These are phyloP conservation scores for Apiospora phragmitis DNA, from an alignment of 2,329 filamentous ascomycete species.

Conservation along the genomic window DNA sequence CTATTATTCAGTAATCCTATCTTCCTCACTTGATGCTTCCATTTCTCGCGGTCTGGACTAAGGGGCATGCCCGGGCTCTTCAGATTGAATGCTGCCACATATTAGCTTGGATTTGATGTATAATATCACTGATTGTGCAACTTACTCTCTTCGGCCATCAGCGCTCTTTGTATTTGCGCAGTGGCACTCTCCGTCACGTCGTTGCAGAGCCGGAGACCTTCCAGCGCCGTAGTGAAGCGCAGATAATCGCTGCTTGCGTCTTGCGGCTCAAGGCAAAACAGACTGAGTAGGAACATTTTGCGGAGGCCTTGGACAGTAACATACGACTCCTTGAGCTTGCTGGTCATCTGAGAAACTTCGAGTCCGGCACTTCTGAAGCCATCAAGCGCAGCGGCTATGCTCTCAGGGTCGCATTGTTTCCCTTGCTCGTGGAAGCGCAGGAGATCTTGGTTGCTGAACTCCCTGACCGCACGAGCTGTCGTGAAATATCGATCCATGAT, in stretches of 20 bases:
- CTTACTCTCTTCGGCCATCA: slow-evolving; percentile 74
- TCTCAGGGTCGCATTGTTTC: slow-evolving; percentile 33
- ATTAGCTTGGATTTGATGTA: slow-evolving; percentile 8
- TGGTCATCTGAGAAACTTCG: slow-evolving; percentile 70
- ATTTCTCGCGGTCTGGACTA: slow-evolving; percentile 77
- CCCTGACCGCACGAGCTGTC: slow-evolving; percentile 67
- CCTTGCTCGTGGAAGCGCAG: slow-evolving; percentile 58
- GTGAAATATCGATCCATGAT: slow-evolving; percentile 73
- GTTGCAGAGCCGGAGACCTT: slow-evolving; percentile 70
- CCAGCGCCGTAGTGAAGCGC: slow-evolving; percentile 76
- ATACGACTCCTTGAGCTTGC: slow-evolving; percentile 9
- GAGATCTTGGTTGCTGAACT: slow-evolving; percentile 76
- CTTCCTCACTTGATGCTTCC: slow-evolving; percentile 84
- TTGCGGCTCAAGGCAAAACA: slow-evolving; percentile 82
- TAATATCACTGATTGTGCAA: slow-evolving; percentile 17
- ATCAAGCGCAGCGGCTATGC: slow-evolving; percentile 22
- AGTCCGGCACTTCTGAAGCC: slow-evolving; percentile 66
- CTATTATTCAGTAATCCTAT: slow-evolving; percentile 86
- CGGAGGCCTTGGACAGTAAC: slow-evolving; percentile 68
- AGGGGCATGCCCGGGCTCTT: slow-evolving; percentile 58
- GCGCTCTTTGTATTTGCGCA: slow-evolving; percentile 4
- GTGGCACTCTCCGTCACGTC: slow-evolving; percentile 45
- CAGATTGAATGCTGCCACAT: slow-evolving; percentile 40
- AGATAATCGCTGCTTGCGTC: slow-evolving; percentile 75
- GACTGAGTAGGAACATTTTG: slow-evolving; percentile 84